Percentiles rank a stretch among this genome's conserved stretches.
Conservation (phyloP, 305 asterid genomes). For the Plantago rigida region DNA sequence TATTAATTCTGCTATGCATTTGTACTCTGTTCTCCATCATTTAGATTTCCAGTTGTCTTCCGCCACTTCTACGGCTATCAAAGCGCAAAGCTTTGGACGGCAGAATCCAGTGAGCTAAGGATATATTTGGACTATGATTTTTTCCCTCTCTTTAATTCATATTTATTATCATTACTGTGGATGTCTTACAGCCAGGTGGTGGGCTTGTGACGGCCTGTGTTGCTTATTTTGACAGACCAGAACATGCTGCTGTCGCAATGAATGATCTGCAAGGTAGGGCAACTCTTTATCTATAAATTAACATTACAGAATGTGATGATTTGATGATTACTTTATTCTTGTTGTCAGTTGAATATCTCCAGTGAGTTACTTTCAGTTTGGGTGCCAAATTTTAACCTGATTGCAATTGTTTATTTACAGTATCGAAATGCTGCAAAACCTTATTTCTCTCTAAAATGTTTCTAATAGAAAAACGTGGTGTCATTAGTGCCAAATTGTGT, state of each 20-base stretch:
- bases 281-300: background rate
- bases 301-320: background rate
- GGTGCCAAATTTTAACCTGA: too few species aligned
- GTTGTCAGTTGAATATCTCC: too few species aligned
- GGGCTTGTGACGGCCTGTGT: constrained; percentile 54
- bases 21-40: constrained; percentile 39
- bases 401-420: too few species aligned
- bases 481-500: too few species aligned
- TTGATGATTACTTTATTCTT: background rate
- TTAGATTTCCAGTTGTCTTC: constrained; percentile 44
- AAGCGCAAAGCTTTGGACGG: constrained; percentile 56
- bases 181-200: constrained; percentile 45
- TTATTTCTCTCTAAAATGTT: too few species aligned
- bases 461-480: too few species aligned
- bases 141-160: background rate
- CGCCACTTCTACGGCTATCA: constrained; percentile 66
- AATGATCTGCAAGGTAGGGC: constrained; percentile 54
- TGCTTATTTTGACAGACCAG: constrained; percentile 59
- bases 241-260: constrained; percentile 67
- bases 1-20: background rate
- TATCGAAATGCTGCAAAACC: too few species aligned
- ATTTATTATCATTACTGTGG: constrained; percentile 6
- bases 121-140: constrained; percentile 9
- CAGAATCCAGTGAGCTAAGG: constrained; percentile 53
- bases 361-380: too few species aligned